Percentiles rank a stretch among this genome's conserved stretches.
Conservation (phyloP, 2,329 filamentous ascomycete genomes). For the Penicillium italicum region DNA sequence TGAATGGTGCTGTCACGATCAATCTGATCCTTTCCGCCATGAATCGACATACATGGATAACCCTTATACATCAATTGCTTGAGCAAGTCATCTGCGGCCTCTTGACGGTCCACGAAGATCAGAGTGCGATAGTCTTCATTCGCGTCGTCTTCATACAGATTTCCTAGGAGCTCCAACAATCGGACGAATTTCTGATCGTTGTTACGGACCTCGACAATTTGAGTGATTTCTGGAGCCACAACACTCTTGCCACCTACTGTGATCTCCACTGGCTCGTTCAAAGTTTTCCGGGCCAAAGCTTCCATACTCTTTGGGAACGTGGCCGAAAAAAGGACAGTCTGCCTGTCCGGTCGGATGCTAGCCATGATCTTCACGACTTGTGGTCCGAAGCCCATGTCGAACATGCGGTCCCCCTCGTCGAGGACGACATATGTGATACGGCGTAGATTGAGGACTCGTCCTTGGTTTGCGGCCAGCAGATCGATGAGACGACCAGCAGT, state of each 20-base stretch:
- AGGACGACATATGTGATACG: constrained; percentile 91
- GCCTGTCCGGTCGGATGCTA: constrained; percentile 85
- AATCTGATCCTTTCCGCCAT: constrained; percentile 89
- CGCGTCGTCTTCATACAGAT: constrained; percentile 66
- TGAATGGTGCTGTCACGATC: constrained; percentile 89
- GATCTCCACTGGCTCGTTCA: constrained; percentile 84
- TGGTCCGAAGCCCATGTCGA: constrained; percentile 98
- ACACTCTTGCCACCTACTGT: constrained; percentile 80
- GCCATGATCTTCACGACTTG: constrained; percentile 96
- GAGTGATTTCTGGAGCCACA: constrained; percentile 71
- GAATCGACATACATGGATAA: constrained; percentile 89
- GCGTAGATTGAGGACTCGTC: constrained; percentile 85
- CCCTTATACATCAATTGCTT: constrained; percentile 77
- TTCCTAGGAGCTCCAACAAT: constrained; percentile 79
- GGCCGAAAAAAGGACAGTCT: constrained; percentile 93
- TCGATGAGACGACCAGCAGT: constrained; percentile 96
- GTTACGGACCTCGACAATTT: constrained; percentile 82
- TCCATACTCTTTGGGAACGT: constrained; percentile 95
- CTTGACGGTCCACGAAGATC: constrained; percentile 89
- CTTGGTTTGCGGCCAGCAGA: constrained; percentile 85
- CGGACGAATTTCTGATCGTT: constrained; percentile 81
- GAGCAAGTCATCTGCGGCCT: constrained; percentile 77
- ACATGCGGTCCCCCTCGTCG: constrained; percentile 98
- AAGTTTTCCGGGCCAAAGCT: constrained; percentile 79
- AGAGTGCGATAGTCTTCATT: constrained; percentile 88